Conservation (phyloP, 2,329 filamentous ascomycete species). For the Microdochium nivale region DNA sequence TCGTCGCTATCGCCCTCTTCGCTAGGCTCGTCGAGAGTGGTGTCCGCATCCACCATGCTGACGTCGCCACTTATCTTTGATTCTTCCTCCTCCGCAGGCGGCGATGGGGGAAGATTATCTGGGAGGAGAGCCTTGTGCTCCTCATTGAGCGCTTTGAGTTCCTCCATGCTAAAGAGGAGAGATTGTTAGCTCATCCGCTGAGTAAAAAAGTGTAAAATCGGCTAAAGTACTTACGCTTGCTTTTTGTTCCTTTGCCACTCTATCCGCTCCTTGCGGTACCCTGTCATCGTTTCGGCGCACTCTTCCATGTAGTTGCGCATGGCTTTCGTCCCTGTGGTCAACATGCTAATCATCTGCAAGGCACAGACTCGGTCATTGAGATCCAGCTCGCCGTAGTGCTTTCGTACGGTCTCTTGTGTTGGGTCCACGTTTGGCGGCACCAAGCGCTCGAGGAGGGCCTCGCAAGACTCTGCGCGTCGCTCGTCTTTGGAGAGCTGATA, state of each 20-base stretch:
- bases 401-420: slow-evolving; percentile 62
- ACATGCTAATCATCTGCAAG: slow-evolving; percentile 76
- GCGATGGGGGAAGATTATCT: slow-evolving; percentile 61
- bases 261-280: slow-evolving; percentile 91
- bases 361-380: slow-evolving; percentile 74
- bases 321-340: slow-evolving; percentile 78
- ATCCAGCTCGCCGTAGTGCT: slow-evolving; percentile 68
- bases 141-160: slow-evolving; percentile 62
- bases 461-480: slow-evolving; percentile 61
- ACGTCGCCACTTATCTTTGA: slow-evolving; percentile 45
- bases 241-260: slow-evolving; percentile 76
- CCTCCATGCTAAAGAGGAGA: slow-evolving; percentile 47
- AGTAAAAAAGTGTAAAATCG: not conserved
- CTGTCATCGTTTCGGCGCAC: slow-evolving; percentile 89
- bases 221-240: slow-evolving; percentile 41
- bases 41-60: slow-evolving; percentile 56
- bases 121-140: slow-evolving; percentile 65
- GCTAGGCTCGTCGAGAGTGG: slow-evolving; percentile 48
- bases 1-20: slow-evolving; percentile 65
- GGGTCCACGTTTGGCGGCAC: slow-evolving; percentile 71
- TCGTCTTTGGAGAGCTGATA: slow-evolving; percentile 76
- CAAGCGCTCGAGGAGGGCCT: slow-evolving; percentile 72
- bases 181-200: slow-evolving; percentile 16
- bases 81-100: slow-evolving; percentile 35
- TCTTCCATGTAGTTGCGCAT: slow-evolving; percentile 85